Evolutionary conservation across 768 basidiomycete species (phyloP).

Genomic region (Termitomyces sp.): DNA sequence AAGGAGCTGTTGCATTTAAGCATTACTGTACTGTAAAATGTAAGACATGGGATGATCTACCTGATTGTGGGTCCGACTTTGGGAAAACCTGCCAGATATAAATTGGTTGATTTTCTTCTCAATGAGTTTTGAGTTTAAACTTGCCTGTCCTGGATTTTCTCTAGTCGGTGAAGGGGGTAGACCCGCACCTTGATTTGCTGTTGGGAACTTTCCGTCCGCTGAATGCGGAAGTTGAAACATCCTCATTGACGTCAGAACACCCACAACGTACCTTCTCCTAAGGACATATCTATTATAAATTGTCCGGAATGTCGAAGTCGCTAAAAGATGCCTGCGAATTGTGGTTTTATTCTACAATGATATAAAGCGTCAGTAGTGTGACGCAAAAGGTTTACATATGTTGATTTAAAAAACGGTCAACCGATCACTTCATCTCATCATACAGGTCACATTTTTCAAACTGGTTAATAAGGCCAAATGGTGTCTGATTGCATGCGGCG

Average conservation of each 20-base stretch:
- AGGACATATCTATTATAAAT: constrained; percentile 14
- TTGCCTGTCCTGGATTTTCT: constrained; percentile 44
- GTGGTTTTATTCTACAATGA: not conserved
- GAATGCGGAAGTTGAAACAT: not conserved
- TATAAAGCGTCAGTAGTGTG: constrained; percentile 4
- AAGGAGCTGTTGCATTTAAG: constrained; percentile 8
- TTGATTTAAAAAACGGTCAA: constrained; percentile 1
- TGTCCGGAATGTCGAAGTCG: not conserved
- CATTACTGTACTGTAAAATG: not conserved
- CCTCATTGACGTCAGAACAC: not conserved
- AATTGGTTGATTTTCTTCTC: not conserved
- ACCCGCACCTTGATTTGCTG: constrained; percentile 22
- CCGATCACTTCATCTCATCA: not conserved
- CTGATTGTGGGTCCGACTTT: constrained; percentile 34
- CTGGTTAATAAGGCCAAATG: no score
- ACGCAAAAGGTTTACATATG: constrained; percentile 12
- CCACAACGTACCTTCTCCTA: constrained; percentile 21
- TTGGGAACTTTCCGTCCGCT: constrained; percentile 38
- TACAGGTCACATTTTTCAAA: not conserved
- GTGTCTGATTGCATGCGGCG: no score
- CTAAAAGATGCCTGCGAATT: not conserved
- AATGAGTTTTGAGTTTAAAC: not conserved
- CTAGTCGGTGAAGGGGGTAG: constrained; percentile 39
- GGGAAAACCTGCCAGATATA: constrained; percentile 37
- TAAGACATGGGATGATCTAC: constrained; percentile 15